A percentile compares a stretch with the other conserved stretches of the same genome.
phyloP scores from a whole-genome alignment of 1,139 yeast genomes.

The Wickerhamiella infanticola region DNA sequence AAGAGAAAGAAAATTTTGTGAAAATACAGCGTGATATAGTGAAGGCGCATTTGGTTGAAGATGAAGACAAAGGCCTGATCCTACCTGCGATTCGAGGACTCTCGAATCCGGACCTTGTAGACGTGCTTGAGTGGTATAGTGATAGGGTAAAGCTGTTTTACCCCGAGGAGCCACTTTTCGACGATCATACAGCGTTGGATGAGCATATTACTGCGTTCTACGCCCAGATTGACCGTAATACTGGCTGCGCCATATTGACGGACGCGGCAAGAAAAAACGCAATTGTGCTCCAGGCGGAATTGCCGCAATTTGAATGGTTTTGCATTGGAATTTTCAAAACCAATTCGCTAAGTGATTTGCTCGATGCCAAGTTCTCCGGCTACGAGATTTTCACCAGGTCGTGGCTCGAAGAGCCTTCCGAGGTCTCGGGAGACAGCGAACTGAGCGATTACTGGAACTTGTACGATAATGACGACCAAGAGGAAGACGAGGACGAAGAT shows the following conservation, averaged over 20 bases:
- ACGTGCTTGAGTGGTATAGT: conserved; percentile 2
- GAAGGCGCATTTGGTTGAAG: background rate
- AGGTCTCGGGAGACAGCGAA: conserved; percentile 3
- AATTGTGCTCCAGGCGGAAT: conserved; percentile 8
- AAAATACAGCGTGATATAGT: background rate
- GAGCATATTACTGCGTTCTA: conserved; percentile 1
- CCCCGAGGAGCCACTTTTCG: background rate
- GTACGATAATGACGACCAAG: conserved; percentile 5
- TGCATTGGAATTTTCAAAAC: conserved; percentile 10
- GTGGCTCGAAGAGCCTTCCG: background rate
- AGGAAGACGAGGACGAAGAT: background rate
- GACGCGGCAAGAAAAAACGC: conserved; percentile 1
- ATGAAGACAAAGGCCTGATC: background rate
- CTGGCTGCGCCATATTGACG: conserved; percentile 9
- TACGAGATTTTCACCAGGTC: background rate
- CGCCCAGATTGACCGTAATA: conserved; percentile 10
- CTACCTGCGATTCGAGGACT: conserved; percentile 4
- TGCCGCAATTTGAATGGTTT: conserved; percentile 8
- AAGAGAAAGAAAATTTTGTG: background rate
- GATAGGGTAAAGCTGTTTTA: conserved; percentile 10
- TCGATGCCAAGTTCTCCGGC: background rate
- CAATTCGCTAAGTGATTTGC: background rate
- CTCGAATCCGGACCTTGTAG: conserved; percentile 2
- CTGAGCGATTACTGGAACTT: conserved; percentile 11
- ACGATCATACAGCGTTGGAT: background rate